Evolutionary conservation across 1,284 basidiomycete genomes (phyloP), one percentile per base, ranked within the genome.

Genomic region (Chalciporus sp.): DNA sequence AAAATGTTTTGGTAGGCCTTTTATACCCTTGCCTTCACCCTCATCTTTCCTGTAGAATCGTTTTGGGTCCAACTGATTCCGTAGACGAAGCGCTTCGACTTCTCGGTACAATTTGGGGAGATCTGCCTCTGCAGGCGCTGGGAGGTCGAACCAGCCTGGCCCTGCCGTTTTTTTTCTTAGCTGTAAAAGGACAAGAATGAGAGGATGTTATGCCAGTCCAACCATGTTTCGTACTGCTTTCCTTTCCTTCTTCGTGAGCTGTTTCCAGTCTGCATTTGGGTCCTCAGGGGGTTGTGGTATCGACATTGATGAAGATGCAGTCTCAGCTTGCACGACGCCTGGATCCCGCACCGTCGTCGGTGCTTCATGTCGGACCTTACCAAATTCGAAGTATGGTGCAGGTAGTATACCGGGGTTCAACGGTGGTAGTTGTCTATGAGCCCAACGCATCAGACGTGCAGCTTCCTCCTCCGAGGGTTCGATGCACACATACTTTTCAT

Each of bases 11-110:
- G 89, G 95, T 23, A 95, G 76, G 57, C 88, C 86, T 73, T 90
- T 93, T 73, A 89, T 87, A 41, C 90, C 92, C 65, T 85, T 92
- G 40, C 92, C 84, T 77, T 95, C 89, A 4, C 88, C 88, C 52
- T 87, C 84, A 48, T 92, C 90, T 65, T 88, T 91, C 53, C 83
- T 76, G 77, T 98, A 95, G 78, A 98, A 98, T 31, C 95, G 81
- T 72, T 98, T 99, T 7, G 96, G 95, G 67, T 99, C 96, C 33
- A 99, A 81, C 53, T 95, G 90, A 68, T 96, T 96, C 45, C 92
- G 86, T 49, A 99, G 76, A 20, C 94, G 85, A 49, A 98, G 77
- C 1, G 96, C 94, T 71, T 98, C 94, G 33, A 98, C 92, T 75
- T 99, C 95, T 53, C 91, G 86, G 65, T 94, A 81, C 59, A 98